phyloP scores from a whole-genome alignment of 2,329 filamentous ascomycete genomes.

The Colletotrichum incanum region DNA sequence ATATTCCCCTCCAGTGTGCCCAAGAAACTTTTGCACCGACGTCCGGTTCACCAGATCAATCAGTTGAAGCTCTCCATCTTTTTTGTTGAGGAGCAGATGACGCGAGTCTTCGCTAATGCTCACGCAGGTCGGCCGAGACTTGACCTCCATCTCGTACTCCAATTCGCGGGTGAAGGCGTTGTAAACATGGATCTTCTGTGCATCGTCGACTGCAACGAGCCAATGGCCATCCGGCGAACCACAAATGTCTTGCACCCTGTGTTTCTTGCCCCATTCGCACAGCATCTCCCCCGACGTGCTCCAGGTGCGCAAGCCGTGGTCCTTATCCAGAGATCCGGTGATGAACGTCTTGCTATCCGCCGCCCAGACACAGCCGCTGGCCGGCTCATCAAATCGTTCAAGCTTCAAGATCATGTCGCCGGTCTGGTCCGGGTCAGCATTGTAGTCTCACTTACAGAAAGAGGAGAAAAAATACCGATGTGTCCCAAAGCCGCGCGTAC shows the following conservation, averaged over 20 bases:
- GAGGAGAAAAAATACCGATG: conserved; percentile 66
- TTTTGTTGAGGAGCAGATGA: conserved; percentile 86
- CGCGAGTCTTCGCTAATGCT: conserved; percentile 86
- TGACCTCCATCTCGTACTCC: conserved; percentile 80
- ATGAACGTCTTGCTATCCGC: conserved; percentile 84
- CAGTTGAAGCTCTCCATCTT: conserved; percentile 82
- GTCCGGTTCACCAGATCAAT: conserved; percentile 83
- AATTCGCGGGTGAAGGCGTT: conserved; percentile 83
- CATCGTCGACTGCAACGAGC: conserved; percentile 83
- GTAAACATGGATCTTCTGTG: conserved; percentile 83
- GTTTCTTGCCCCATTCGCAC: conserved; percentile 77
- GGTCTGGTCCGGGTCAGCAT: conserved; percentile 60
- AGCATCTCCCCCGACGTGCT: conserved; percentile 74
- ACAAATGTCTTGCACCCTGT: conserved; percentile 88
- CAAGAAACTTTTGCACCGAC: conserved; percentile 81
- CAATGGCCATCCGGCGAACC: conserved; percentile 85
- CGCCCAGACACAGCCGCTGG: conserved; percentile 92
- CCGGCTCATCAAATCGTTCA: conserved; percentile 83
- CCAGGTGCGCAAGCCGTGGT: conserved; percentile 79
- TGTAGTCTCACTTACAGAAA: background rate
- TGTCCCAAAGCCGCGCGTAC: conserved; percentile 83
- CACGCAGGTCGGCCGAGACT: conserved; percentile 82
- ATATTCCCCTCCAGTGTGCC: conserved; percentile 81
- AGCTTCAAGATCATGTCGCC: conserved; percentile 76
- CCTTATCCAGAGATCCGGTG: conserved; percentile 81